Conservation (phyloP, 202 grass and related monocot species). For the Dendrocalamus latiflorus region DNA sequence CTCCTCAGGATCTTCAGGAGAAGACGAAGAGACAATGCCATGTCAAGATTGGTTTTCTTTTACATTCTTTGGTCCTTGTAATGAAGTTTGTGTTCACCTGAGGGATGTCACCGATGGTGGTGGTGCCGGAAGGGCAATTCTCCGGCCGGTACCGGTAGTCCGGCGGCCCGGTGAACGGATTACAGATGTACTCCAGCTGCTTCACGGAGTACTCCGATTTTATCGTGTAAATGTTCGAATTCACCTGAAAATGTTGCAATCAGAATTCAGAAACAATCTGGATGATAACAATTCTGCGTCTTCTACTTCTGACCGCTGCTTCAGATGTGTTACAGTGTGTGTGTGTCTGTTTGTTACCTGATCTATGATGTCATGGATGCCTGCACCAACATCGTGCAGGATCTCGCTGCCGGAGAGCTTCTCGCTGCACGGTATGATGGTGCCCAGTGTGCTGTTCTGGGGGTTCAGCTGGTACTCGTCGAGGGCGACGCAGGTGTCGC, state of each 20-base stretch:
- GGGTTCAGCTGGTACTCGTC: conserved; percentile 76
- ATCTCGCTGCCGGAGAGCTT: conserved; percentile 38
- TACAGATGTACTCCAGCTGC: conserved; percentile 74
- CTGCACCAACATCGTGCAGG: conserved; percentile 55
- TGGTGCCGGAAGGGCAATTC: conserved; percentile 63
- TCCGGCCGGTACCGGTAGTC: conserved; percentile 63
- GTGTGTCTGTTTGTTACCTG: conserved; percentile 33
- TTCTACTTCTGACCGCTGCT: background rate
- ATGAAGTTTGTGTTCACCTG: conserved; percentile 35
- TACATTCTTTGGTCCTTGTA: background rate
- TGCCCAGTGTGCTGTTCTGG: conserved; percentile 78
- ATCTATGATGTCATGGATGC: conserved; percentile 73
- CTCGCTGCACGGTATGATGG: conserved; percentile 64
- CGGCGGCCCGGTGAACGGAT: conserved; percentile 75
- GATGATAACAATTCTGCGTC: background rate
- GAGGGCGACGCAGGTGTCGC: conserved; percentile 70
- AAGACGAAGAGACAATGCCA: background rate
- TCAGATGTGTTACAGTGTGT: background rate
- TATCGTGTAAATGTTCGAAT: conserved; percentile 61
- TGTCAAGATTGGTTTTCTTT: background rate
- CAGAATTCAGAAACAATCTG: conserved; percentile 4
- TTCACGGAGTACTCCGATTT: conserved; percentile 49
- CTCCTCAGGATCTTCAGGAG: conserved; percentile 53
- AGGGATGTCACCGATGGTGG: conserved; percentile 82
- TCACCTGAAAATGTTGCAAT: conserved; percentile 44